Percentiles rank a stretch among this genome's conserved stretches.
Conservation (phyloP, 306 rosid species). For the Alnus glutinosa region DNA sequence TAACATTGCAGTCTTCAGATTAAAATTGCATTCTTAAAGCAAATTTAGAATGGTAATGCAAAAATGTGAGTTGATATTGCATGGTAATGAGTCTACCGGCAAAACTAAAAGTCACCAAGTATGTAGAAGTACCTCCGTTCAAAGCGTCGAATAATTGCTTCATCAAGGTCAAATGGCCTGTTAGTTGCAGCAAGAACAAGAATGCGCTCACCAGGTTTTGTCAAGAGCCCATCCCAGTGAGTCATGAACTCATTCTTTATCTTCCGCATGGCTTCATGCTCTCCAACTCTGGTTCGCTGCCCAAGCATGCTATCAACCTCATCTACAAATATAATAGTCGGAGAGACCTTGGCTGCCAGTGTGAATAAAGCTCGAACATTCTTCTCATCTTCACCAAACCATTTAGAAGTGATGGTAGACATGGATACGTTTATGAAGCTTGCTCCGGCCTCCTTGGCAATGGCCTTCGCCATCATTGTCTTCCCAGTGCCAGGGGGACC, state of each 20-base stretch:
- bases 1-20: background rate
- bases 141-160: constrained; percentile 93
- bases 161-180: constrained; percentile 95
- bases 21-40: background rate
- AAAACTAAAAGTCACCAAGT: constrained; percentile 9
- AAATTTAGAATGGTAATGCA: background rate
- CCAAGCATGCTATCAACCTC: constrained; percentile 99
- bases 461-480: constrained; percentile 98
- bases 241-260: constrained; percentile 94
- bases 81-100: background rate
- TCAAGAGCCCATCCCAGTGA: constrained; percentile 94
- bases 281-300: constrained; percentile 87
- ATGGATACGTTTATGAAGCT: constrained; percentile 96
- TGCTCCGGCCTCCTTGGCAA: constrained; percentile 96
- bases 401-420: constrained; percentile 97
- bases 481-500: constrained; percentile 99
- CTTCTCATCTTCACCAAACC: constrained; percentile 99
- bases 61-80: background rate
- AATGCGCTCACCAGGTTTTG: constrained; percentile 72
- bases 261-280: constrained; percentile 98
- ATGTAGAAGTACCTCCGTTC: constrained; percentile 67
- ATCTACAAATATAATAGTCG: constrained; percentile 92
- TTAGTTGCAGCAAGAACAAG: constrained; percentile 99
- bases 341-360: constrained; percentile 90
- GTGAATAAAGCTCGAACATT: constrained; percentile 93